phyloP scores from a whole-genome alignment of 2,329 filamentous ascomycete species.

The Fusarium coffeatum region DNA sequence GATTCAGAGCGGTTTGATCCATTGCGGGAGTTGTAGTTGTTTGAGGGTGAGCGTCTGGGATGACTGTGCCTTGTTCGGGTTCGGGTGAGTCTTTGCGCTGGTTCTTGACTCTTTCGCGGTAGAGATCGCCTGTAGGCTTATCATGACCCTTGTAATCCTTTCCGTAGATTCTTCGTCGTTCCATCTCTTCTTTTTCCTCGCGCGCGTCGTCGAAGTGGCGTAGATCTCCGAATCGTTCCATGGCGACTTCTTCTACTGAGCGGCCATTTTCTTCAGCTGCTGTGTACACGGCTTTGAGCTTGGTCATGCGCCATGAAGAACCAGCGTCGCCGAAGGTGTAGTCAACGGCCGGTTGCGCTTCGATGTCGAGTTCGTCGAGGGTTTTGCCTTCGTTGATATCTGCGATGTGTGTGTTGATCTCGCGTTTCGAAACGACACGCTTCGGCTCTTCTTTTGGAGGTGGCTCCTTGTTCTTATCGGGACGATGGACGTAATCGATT shows the following conservation, averaged over 20 bases:
- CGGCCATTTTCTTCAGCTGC: conserved; percentile 78
- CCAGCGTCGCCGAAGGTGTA: conserved; percentile 92
- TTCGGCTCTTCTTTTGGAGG: conserved; percentile 69
- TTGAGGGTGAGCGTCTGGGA: conserved; percentile 61
- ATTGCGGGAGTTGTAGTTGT: conserved; percentile 55
- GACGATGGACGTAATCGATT: conserved; percentile 82
- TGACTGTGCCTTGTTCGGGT: conserved; percentile 65
- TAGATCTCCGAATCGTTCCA: conserved; percentile 83
- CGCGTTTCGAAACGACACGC: conserved; percentile 79
- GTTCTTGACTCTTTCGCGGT: conserved; percentile 77
- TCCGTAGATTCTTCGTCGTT: conserved; percentile 84
- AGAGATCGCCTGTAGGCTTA: conserved; percentile 88
- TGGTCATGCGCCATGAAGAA: conserved; percentile 96
- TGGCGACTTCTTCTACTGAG: conserved; percentile 83
- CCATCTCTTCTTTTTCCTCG: conserved; percentile 92
- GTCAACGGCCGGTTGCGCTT: conserved; percentile 68
- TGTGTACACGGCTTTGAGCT: conserved; percentile 85
- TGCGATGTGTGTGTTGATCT: conserved; percentile 78
- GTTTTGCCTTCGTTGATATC: conserved; percentile 66
- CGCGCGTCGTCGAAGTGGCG: conserved; percentile 90
- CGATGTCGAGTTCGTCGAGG: conserved; percentile 45
- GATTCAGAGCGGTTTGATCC: conserved; percentile 85
- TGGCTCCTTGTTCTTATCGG: conserved; percentile 65
- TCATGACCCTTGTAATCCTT: conserved; percentile 85
- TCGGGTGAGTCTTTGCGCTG: conserved; percentile 56